A percentile compares a stretch with the other conserved stretches of the same genome.
phyloP scores from a whole-genome alignment of 352 stramenopile genomes.

The Aphanomyces euteiches region DNA sequence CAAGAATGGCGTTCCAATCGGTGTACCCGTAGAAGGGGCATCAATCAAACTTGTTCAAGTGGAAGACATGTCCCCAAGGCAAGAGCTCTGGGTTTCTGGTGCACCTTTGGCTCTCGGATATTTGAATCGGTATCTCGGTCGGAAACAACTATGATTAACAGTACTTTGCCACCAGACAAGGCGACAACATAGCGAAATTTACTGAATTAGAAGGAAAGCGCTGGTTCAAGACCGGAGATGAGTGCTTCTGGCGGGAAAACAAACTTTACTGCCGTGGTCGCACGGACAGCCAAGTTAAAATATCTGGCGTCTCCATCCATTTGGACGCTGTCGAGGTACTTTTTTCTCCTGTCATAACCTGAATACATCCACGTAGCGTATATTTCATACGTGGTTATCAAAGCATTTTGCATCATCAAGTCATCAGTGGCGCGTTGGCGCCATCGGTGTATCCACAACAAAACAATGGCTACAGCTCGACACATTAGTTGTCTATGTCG shows the following conservation, averaged over 20 bases:
- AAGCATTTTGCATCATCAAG: background rate
- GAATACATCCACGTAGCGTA: background rate
- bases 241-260: background rate
- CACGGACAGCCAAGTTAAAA: slow-evolving; percentile 30
- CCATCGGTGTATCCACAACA: background rate
- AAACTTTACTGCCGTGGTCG: slow-evolving; percentile 25
- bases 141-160: too few species aligned
- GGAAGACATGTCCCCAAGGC: background rate
- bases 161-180: background rate
- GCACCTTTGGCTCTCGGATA: slow-evolving; percentile 39
- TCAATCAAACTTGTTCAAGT: slow-evolving; percentile 5
- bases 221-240: slow-evolving; percentile 32
- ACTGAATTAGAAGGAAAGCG: background rate
- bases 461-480: slow-evolving; percentile 1
- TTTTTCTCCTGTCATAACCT: background rate
- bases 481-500: slow-evolving; percentile 14
- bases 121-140: slow-evolving; percentile 4
- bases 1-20: slow-evolving; percentile 28
- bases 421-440: background rate
- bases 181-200: background rate
- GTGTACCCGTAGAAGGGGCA: background rate
- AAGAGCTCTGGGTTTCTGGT: slow-evolving; percentile 38
- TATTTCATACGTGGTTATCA: background rate
- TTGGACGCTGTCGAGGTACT: slow-evolving; percentile 20
- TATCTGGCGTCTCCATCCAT: slow-evolving; percentile 15